Conservation (phyloP, 331 rosid genomes). For the Erythrophleum ivorense region DNA sequence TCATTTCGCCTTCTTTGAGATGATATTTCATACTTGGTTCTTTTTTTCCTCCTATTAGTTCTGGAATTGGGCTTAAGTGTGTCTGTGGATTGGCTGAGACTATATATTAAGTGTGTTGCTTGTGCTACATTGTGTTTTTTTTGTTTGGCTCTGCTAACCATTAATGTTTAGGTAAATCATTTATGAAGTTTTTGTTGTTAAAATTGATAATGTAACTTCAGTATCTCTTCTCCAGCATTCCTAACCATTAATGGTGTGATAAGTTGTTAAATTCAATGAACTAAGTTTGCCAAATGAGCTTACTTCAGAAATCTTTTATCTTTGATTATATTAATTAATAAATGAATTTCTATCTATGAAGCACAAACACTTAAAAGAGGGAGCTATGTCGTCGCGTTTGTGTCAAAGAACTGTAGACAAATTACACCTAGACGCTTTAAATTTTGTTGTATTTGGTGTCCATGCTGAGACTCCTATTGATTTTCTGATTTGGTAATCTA, state of each 20-base stretch:
- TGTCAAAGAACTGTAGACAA: neutral
- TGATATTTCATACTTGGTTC: no score
- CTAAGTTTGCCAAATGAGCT: neutral
- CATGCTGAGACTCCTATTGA: neutral
- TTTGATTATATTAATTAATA: neutral
- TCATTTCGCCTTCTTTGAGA: neutral
- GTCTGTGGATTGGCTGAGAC: neutral
- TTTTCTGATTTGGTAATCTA: conserved; percentile 7
- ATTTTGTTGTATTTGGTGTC: neutral
- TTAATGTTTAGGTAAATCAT: neutral
- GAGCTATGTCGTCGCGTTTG: neutral
- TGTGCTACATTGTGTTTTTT: conserved; percentile 18
- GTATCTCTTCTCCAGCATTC: neutral
- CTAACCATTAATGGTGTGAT: neutral
- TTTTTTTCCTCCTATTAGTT: neutral
- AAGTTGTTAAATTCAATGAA: neutral
- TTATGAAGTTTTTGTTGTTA: neutral
- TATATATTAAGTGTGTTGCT: neutral
- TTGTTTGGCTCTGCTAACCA: conserved; percentile 8
- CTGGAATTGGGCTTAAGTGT: neutral
- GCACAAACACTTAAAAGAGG: neutral
- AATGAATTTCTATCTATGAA: neutral
- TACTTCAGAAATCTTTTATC: neutral
- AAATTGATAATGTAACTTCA: no score
- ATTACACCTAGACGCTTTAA: neutral